These are phyloP conservation scores for Gossypium trilobum DNA, from an alignment of 441 rosid genomes.

Conservation along the genomic window DNA sequence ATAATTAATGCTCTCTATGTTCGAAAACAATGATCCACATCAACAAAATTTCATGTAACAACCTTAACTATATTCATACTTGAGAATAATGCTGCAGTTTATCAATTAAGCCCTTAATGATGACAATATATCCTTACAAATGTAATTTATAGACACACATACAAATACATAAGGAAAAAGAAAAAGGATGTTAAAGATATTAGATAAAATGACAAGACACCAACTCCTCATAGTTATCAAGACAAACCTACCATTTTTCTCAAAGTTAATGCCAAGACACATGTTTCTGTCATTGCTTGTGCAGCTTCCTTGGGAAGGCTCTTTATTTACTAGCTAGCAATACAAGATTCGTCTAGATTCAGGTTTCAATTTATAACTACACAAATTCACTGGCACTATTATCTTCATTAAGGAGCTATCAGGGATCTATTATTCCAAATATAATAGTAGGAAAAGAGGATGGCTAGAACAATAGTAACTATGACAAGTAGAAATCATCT, in stretches of 20 bases:
- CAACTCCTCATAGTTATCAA: neutral
- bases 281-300: neutral
- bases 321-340: neutral
- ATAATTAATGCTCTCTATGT: neutral
- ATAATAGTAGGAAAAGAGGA: neutral
- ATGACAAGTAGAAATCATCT: neutral
- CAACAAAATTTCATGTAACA: neutral
- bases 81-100: neutral
- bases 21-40: neutral
- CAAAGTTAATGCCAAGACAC: constrained; percentile 2
- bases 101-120: neutral
- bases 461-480: neutral
- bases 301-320: neutral
- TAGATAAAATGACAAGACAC: neutral
- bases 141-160: neutral
- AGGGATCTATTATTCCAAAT: neutral
- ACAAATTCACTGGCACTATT: neutral
- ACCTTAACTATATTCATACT: neutral
- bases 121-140: neutral
- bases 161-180: neutral
- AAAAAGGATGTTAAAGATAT: neutral
- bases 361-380: neutral
- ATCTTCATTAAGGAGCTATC: neutral
- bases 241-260: neutral
- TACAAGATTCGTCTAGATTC: neutral